Base-by-base conservation (phyloP, 257 asterid genomes). In the Gentiana dahurica region DNA sequence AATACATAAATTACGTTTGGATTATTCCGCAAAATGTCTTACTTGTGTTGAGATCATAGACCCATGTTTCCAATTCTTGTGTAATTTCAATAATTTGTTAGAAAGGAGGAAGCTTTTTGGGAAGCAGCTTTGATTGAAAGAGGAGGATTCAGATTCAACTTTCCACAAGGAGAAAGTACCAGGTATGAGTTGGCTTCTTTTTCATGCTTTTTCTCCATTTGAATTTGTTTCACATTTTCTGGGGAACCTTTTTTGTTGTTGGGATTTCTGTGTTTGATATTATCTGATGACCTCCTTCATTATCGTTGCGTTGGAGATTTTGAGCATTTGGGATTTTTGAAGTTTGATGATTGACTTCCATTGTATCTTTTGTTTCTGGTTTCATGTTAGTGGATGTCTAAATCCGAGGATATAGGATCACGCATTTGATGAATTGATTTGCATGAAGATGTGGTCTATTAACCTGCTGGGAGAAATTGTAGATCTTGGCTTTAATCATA, bases 111-210 rank as follows among this genome's bases (percentile, higher is more conserved):
- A 15, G 11, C 58, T 33, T 51, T 61, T 39, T 49, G 4, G 15
- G 57, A 54, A 34, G 32, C 13, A 34, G 32, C 13, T 32, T 35
- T 62, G 3, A 59, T 38, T 36, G 37, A 36, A 34, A 47, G 49
- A 49, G 9, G 24, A 24, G 24, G 24, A 41, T 5, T 41, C 8
- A 41, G 46, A 41, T 41, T 41, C 6, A 10, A 5, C 46, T 41
- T 41, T 41, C 46, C 46, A 41, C 8, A 41, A 41, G 46, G 11
- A 32, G 34, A 13, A 34, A 12, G 48, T 34, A 24, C 62, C 12
- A 38, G 36, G 46, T 61, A 51, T 34, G 46, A 8, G n/a, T 56
- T 64, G 39, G 52, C 62, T 7, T 48, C 51, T 38, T 54, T 59
- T 39, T 32, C 10, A 47, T 39, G 15, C 12, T 54, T 52, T 24